Conservation (phyloP, 2,329 filamentous ascomycete genomes). For the Elsinoe perseae region DNA sequence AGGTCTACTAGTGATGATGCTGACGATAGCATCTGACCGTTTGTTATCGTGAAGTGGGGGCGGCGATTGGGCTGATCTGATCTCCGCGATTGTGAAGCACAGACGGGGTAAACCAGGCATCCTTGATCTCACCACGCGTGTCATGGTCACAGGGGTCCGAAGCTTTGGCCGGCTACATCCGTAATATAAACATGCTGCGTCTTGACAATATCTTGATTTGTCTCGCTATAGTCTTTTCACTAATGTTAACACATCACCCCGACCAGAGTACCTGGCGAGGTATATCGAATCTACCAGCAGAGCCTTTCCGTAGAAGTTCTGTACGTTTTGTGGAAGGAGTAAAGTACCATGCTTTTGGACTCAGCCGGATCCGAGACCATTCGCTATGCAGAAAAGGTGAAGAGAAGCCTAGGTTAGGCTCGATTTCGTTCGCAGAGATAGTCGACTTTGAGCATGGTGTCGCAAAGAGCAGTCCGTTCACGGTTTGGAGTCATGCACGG, state of each 20-base stretch:
- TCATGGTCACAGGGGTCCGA: constrained; percentile 1
- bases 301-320: constrained; percentile 5
- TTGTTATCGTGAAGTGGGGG: constrained; percentile 5
- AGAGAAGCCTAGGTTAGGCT: not conserved
- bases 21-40: constrained; percentile 13
- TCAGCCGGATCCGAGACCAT: constrained; percentile 9
- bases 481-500: too few relatives aligned
- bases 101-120: not conserved
- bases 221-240: not conserved
- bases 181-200: not conserved
- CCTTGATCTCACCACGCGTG: constrained; percentile 1
- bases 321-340: not conserved
- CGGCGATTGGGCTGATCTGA: constrained; percentile 2
- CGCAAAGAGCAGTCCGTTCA: too few relatives aligned
- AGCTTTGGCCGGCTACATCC: not conserved
- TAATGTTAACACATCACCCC: constrained; percentile 1
- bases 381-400: constrained; percentile 12
- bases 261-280: not conserved
- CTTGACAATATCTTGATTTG: not conserved
- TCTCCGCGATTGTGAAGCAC: constrained; percentile 7
- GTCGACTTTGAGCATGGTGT: not conserved
- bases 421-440: not conserved
- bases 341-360: constrained; percentile 11
- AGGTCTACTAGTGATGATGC: not conserved
- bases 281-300: not conserved